Conservation (phyloP, 805 yeast genomes). For the Kodamaea jinghongensis region DNA sequence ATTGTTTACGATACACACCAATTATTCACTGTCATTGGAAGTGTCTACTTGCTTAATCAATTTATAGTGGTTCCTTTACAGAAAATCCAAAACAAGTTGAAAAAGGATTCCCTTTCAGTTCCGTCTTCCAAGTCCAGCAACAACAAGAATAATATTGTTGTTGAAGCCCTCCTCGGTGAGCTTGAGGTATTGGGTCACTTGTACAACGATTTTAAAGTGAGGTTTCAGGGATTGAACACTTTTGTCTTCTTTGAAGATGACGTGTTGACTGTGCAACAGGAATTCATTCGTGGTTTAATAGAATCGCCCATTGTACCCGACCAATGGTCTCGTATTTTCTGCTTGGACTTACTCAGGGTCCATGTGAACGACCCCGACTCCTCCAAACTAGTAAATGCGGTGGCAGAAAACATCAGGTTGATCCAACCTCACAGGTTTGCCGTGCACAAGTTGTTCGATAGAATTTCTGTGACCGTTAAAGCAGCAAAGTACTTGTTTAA, state of each 20-base stretch:
- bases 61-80: conserved; percentile 30
- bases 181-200: conserved; percentile 31
- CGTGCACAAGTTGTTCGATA: conserved; percentile 38
- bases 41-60: conserved; percentile 29
- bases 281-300: conserved; percentile 43
- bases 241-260: conserved; percentile 9
- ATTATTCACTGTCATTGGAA: conserved; percentile 31
- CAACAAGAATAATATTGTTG: too few relatives aligned
- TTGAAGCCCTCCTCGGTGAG: conserved; percentile 6
- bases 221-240: conserved; percentile 39
- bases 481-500: conserved; percentile 32
- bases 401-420: conserved; percentile 26
- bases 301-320: conserved; percentile 49
- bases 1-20: conserved; percentile 29
- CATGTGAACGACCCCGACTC: conserved; percentile 10
- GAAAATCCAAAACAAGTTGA: conserved; percentile 20
- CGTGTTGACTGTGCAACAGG: conserved; percentile 13
- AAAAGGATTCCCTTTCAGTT: conserved; percentile 16
- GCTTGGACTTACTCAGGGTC: conserved; percentile 27
- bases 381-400: conserved; percentile 18
- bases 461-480: conserved; percentile 33
- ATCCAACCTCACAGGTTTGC: conserved; percentile 40
- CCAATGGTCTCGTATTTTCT: conserved; percentile 49
- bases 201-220: conserved; percentile 49
- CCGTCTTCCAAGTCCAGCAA: too few relatives aligned